Evolutionary conservation across 805 yeast species (phyloP).

Genomic region (Yamadazyma scolyti): DNA sequence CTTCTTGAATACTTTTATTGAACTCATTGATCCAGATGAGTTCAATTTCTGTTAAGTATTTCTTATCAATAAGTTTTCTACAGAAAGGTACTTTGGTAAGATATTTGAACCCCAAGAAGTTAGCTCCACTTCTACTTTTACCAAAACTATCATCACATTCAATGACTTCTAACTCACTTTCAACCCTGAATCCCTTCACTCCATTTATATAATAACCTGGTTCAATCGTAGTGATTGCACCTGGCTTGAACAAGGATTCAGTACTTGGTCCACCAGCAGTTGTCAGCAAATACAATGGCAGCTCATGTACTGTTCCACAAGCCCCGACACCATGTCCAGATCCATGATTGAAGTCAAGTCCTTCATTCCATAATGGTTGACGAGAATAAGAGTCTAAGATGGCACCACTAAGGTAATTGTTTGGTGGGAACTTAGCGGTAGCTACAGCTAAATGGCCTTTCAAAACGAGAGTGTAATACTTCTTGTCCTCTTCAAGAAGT

Average conservation of each 20-base stretch:
- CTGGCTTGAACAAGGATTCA: slow-evolving; percentile 41
- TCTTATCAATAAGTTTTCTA: slow-evolving; percentile 35
- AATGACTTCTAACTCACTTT: slow-evolving; percentile 69
- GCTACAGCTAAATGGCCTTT: slow-evolving; percentile 92
- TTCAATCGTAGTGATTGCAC: slow-evolving; percentile 83
- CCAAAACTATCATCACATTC: slow-evolving; percentile 38
- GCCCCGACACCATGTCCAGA: slow-evolving; percentile 98
- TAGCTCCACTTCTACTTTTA: slow-evolving; percentile 25
- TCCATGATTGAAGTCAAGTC: slow-evolving; percentile 88
- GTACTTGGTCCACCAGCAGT: slow-evolving; percentile 49
- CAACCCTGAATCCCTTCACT: slow-evolving; percentile 86
- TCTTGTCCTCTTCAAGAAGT: slow-evolving; percentile 53
- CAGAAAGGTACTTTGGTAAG: slow-evolving; percentile 50
- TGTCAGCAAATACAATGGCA: slow-evolving; percentile 80
- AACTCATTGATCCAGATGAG: slow-evolving; percentile 37
- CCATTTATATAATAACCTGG: slow-evolving; percentile 93
- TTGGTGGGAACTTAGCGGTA: slow-evolving; percentile 65
- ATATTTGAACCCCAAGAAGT: slow-evolving; percentile 35
- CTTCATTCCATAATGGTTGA: slow-evolving; percentile 75
- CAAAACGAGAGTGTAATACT: slow-evolving; percentile 77
- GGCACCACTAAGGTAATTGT: slow-evolving; percentile 66
- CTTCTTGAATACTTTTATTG: slow-evolving; percentile 29
- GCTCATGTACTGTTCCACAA: slow-evolving; percentile 89
- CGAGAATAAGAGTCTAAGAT: slow-evolving; percentile 81
- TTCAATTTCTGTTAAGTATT: slow-evolving; percentile 26